A percentile compares a stretch with the other conserved stretches of the same genome.
Conservation (phyloP, 345 rosid genomes). For the Melaleuca alternifolia region DNA sequence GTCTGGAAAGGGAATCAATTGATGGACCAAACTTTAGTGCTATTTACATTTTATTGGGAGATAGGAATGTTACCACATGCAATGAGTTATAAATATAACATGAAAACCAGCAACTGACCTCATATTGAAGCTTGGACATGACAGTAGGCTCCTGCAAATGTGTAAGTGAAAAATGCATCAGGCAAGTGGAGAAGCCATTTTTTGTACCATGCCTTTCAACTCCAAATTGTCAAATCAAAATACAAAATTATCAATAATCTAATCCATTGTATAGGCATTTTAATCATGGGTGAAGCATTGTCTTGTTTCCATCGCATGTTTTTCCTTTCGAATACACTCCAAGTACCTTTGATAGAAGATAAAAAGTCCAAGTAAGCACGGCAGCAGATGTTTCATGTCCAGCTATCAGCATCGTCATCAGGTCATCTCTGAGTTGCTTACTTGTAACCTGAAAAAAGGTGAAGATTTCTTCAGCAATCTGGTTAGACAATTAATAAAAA, state of each 20-base stretch:
- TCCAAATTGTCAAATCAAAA: background rate
- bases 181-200: background rate
- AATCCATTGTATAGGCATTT: background rate
- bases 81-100: background rate
- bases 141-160: slow-evolving; percentile 64
- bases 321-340: background rate
- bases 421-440: slow-evolving; percentile 95
- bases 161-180: background rate
- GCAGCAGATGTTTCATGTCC: slow-evolving; percentile 99
- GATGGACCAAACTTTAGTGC: background rate
- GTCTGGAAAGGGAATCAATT: background rate
- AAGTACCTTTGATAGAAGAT: slow-evolving; percentile 66
- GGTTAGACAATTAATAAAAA: background rate
- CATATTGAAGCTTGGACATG: slow-evolving; percentile 76
- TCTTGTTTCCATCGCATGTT: background rate
- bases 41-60: background rate
- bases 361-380: slow-evolving; percentile 92
- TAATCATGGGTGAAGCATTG: background rate
- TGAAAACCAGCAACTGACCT: slow-evolving; percentile 31
- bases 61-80: background rate
- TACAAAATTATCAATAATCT: background rate
- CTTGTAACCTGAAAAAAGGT: slow-evolving; percentile 61
- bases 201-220: background rate
- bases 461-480: background rate
- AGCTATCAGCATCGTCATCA: slow-evolving; percentile 98